These are phyloP conservation scores for Raffaelea deltoideospora DNA, from an alignment of 2,329 filamentous ascomycete species.

Conservation along the genomic window DNA sequence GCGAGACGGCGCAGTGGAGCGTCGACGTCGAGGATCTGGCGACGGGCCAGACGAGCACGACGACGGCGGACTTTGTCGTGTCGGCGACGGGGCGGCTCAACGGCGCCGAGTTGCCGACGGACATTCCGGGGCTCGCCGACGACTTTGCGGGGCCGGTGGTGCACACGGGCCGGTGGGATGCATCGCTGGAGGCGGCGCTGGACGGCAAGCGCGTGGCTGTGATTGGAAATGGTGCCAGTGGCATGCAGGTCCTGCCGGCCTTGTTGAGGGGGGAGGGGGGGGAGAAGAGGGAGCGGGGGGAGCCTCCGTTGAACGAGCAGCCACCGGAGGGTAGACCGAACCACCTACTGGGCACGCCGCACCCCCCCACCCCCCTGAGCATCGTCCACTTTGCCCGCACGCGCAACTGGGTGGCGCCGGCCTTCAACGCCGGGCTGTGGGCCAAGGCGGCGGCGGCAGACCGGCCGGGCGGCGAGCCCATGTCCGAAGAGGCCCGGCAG, in stretches of 20 bases:
- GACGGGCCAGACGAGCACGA: conserved; percentile 22
- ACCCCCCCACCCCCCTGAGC: not conserved
- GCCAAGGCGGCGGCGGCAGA: not conserved
- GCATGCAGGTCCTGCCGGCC: conserved; percentile 6
- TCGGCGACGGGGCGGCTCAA: conserved; percentile 3
- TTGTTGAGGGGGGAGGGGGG: too few relatives aligned
- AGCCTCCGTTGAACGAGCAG: too few relatives aligned
- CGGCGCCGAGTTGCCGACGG: not conserved
- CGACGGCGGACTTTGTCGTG: conserved; percentile 9
- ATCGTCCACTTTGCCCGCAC: conserved; percentile 3
- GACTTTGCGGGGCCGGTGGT: conserved; percentile 1
- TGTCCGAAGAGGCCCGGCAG: not conserved
- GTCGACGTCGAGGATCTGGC: conserved; percentile 21
- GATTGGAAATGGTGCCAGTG: conserved; percentile 8
- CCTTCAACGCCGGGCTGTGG: conserved; percentile 2
- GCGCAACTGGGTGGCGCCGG: conserved; percentile 5
- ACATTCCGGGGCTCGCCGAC: conserved; percentile 1
- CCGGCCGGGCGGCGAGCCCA: not conserved
- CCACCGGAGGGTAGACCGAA: too few relatives aligned
- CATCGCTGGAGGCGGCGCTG: not conserved
- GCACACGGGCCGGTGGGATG: conserved; percentile 2
- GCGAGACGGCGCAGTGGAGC: conserved; percentile 2
- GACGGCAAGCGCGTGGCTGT: conserved; percentile 6
- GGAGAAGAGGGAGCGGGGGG: too few relatives aligned
- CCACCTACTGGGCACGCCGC: too few relatives aligned